Base-by-base conservation (phyloP, 305 asterid genomes). In the Stenogyne calaminthoides region DNA sequence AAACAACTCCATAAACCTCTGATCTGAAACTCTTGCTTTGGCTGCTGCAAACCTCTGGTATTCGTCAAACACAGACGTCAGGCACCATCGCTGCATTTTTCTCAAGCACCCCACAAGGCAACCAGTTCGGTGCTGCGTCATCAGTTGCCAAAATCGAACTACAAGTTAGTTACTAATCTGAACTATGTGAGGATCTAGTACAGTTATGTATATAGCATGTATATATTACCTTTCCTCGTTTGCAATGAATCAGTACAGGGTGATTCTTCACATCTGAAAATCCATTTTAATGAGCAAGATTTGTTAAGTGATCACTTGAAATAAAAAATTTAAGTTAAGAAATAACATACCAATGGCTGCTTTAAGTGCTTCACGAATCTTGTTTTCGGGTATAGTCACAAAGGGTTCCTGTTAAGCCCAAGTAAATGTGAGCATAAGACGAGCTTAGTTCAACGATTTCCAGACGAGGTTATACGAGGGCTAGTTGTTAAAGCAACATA, bases 61-160 rank as follows among this genome's bases (percentile, higher is more conserved):
- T 82, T 88, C 91, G 18, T 86, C 93, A 39, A 86, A 88, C 27
- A 86, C 87, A 4, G 91, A 82, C 51, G 91, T 78, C 40, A 86
- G 79, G 71, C 93, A 88, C 91, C 91, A 88, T 76, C 78, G 78
- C 76, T 88, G 93, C 42, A 78, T 19, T 71, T 88, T 88, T 60
- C 93, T 86, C 87, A 88, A 65, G 84, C 91, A 88, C 70, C 93
- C 93, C 29, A 88, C 87, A 3, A 88, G 84, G 77, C 93, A 88
- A 62, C 93, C 89, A 4, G 93, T 86, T 60, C 89, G 88, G 60
- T 88, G 93, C 89, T 86, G 86, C 70, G 77, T 16, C 18, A 72
- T 9, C 39, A 69, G 44, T 14, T 59, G 9, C 51, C 62, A 40
- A 63, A 7, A 64, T 56, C 64, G 25, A 58, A 54, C 57, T 62